Evolutionary conservation across 2,329 filamentous ascomycete species (phyloP).

Genomic region (Paraphaeosphaeria minitans): DNA sequence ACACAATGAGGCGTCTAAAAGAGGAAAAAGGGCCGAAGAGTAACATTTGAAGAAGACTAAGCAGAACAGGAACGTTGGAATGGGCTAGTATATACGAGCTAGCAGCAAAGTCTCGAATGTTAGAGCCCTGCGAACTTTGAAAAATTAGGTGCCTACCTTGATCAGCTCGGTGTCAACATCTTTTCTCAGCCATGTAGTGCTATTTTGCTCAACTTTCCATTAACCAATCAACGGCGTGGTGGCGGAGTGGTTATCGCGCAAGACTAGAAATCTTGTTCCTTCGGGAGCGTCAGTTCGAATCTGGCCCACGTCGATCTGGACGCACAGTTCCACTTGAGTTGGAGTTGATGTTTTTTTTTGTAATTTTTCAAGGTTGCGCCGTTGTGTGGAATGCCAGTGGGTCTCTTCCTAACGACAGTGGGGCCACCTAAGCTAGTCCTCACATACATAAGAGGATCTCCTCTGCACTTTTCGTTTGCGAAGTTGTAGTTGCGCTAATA

Average conservation of each 20-base stretch:
- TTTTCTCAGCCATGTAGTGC: background rate
- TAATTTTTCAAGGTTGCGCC: background rate
- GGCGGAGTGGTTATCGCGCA: slow-evolving; percentile 12
- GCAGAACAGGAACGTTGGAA: background rate
- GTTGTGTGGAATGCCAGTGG: background rate
- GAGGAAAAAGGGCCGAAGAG: slow-evolving; percentile 31
- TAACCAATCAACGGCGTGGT: slow-evolving; percentile 7
- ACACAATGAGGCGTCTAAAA: slow-evolving; percentile 34
- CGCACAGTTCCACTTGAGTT: background rate
- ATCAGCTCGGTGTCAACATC: background rate
- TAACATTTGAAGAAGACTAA: slow-evolving; percentile 21
- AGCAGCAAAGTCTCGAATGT: background rate
- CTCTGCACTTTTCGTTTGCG: background rate
- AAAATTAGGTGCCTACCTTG: background rate
- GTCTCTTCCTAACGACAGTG: slow-evolving; percentile 1
- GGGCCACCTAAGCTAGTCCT: background rate
- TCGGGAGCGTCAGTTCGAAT: slow-evolving; percentile 12
- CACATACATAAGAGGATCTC: too few species aligned
- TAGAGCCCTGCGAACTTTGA: background rate
- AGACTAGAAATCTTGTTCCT: slow-evolving; percentile 13
- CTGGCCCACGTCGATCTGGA: slow-evolving; percentile 6
- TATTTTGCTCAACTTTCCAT: background rate
- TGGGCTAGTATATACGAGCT: background rate
- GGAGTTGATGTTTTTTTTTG: background rate
- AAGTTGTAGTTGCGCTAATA: background rate